phyloP scores from a whole-genome alignment of 1,284 basidiomycete species.

The Anthracocystis panici-leucophaei region DNA sequence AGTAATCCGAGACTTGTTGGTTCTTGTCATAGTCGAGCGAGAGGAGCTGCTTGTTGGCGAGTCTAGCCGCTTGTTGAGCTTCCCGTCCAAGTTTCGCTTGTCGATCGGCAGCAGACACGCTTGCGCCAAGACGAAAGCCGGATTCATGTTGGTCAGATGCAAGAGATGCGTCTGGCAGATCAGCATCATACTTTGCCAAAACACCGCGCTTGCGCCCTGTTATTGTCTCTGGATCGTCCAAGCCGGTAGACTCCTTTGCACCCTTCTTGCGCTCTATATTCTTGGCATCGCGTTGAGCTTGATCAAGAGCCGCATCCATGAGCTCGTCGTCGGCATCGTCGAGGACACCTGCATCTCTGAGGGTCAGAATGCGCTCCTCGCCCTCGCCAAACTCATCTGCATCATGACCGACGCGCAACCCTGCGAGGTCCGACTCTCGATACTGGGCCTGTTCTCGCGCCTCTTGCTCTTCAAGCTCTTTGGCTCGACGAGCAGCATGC shows the following conservation, averaged over 20 bases:
- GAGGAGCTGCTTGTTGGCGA: conserved; percentile 72
- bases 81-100: conserved; percentile 72
- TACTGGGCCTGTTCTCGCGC: conserved; percentile 77
- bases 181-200: conserved; percentile 93
- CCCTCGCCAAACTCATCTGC: conserved; percentile 83
- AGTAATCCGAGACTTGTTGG: conserved; percentile 84
- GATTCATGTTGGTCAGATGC: conserved; percentile 24
- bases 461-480: conserved; percentile 81
- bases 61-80: conserved; percentile 75
- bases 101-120: conserved; percentile 46
- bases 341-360: conserved; percentile 93
- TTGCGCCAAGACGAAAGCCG: conserved; percentile 54
- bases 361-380: conserved; percentile 91
- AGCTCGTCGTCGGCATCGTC: conserved; percentile 98
- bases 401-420: conserved; percentile 95
- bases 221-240: conserved; percentile 86
- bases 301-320: conserved; percentile 91
- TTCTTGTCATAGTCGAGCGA: conserved; percentile 90
- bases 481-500: conserved; percentile 81
- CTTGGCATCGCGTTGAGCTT: conserved; percentile 82
- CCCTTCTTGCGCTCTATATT: conserved; percentile 88
- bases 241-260: conserved; percentile 89
- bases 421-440: conserved; percentile 78
- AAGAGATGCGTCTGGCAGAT: conserved; percentile 76
- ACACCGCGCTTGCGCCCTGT: conserved; percentile 84